Evolutionary conservation across 352 stramenopile genomes (phyloP).

Genomic region (Phytophthora sp.): DNA sequence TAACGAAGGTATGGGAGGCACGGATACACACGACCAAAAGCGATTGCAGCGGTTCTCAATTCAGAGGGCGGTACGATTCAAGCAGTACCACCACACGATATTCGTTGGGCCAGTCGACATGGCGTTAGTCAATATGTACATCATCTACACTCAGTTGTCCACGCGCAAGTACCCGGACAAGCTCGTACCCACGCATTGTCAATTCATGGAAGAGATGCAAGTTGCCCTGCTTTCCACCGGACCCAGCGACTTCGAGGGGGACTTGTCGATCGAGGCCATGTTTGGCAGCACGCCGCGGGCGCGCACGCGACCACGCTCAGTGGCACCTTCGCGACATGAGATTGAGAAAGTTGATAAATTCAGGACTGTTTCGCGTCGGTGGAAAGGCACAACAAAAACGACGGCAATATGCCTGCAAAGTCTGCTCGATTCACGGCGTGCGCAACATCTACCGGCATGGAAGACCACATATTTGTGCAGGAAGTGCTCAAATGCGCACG

Average conservation of each 20-base stretch:
- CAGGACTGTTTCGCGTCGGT: neutral
- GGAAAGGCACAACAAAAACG: neutral
- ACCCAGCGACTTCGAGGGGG: constrained; percentile 10
- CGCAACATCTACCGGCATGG: neutral
- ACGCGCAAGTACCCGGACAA: neutral
- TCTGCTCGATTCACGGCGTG: constrained; percentile 9
- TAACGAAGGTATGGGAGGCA: constrained; percentile 5
- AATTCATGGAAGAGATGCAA: constrained; percentile 9
- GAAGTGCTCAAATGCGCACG: neutral
- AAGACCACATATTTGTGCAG: constrained; percentile 3
- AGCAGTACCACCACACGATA: constrained; percentile 17
- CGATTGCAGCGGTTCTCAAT: constrained; percentile 12
- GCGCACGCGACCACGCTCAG: neutral
- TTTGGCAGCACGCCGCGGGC: neutral
- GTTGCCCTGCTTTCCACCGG: neutral
- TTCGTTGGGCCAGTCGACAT: constrained; percentile 12
- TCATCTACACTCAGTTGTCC: constrained; percentile 5
- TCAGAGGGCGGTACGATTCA: constrained; percentile 5
- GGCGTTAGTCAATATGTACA: constrained; percentile 8
- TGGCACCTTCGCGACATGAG: neutral
- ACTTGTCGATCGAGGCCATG: neutral
- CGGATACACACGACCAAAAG: constrained; percentile 14
- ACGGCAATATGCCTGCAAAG: constrained; percentile 10
- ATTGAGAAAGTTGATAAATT: neutral
- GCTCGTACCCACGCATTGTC: neutral